phyloP scores from a whole-genome alignment of 2,329 filamentous ascomycete genomes.

The Aspergillus ustus region DNA sequence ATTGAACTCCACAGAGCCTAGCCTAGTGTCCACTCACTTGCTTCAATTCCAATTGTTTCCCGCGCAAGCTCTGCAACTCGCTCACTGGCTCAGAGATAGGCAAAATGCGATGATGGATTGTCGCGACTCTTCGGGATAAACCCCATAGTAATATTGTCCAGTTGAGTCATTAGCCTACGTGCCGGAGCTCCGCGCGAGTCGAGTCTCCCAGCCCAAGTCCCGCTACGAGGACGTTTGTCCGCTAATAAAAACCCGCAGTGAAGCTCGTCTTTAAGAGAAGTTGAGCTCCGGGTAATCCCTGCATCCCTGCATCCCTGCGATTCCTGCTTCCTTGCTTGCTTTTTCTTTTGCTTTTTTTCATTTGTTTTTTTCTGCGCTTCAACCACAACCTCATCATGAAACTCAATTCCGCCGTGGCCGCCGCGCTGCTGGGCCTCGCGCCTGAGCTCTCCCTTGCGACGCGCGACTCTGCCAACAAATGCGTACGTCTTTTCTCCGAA shows the following conservation, averaged over 20 bases:
- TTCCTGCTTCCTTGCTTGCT: too few species aligned
- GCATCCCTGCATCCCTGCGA: neutral
- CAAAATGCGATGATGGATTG: neutral
- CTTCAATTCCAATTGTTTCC: neutral
- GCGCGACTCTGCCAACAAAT: neutral
- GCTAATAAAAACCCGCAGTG: neutral
- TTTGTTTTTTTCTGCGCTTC: too few species aligned
- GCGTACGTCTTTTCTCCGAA: constrained; percentile 3
- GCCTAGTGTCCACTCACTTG: neutral
- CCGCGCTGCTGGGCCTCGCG: constrained; percentile 6
- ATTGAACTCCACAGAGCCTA: too few species aligned
- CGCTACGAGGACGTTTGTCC: neutral
- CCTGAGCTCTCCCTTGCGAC: neutral
- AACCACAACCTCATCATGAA: neutral
- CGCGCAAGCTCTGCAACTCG: neutral
- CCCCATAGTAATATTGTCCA: neutral
- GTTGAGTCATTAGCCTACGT: neutral
- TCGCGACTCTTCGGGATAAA: neutral
- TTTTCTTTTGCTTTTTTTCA: too few species aligned
- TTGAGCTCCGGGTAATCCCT: neutral
- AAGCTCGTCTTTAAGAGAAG: neutral
- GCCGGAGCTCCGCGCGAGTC: neutral
- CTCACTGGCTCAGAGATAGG: too few species aligned
- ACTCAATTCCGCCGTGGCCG: constrained; percentile 5
- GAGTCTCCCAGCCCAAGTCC: neutral